phyloP scores from a whole-genome alignment of 495 filamentous ascomycete species.

The Neurospora sp. region DNA sequence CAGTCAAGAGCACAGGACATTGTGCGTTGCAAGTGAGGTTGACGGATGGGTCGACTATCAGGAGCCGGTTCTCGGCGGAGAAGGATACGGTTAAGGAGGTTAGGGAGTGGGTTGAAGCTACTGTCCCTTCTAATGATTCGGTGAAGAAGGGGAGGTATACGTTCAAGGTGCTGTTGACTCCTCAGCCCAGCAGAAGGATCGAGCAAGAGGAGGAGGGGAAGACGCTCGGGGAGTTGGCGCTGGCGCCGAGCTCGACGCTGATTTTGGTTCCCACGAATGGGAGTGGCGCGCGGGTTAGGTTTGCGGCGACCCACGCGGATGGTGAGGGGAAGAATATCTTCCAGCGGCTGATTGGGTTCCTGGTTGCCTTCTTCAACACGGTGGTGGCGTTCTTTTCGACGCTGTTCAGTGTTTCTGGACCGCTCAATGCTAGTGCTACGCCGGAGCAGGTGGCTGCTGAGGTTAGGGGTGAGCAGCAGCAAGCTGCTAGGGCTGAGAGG shows the following conservation, averaged over 20 bases:
- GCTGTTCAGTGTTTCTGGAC: constrained; percentile 11
- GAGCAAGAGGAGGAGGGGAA: constrained; percentile 63
- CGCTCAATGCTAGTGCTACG: background rate
- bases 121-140: background rate
- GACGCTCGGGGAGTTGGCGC: constrained; percentile 52
- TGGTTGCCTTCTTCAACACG: constrained; percentile 37
- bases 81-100: constrained; percentile 60
- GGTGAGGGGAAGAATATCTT: constrained; percentile 32
- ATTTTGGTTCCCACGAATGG: constrained; percentile 48
- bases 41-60: constrained; percentile 73
- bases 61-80: constrained; percentile 54
- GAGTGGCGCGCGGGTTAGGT: background rate
- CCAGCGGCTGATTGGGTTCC: constrained; percentile 42
- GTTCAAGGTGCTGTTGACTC: constrained; percentile 77
- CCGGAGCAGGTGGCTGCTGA: constrained; percentile 1
- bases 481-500: background rate
- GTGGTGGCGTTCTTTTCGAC: constrained; percentile 25
- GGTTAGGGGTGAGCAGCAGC: background rate
- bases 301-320: constrained; percentile 44
- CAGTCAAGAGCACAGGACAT: constrained; percentile 11
- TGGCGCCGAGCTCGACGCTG: constrained; percentile 70
- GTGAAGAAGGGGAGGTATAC: constrained; percentile 39
- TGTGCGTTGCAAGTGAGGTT: constrained; percentile 73
- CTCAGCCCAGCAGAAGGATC: constrained; percentile 63
- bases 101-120: constrained; percentile 63